Percentiles rank a stretch among this genome's conserved stretches.
phyloP scores from a whole-genome alignment of 768 basidiomycete species.

The Russula virescens region DNA sequence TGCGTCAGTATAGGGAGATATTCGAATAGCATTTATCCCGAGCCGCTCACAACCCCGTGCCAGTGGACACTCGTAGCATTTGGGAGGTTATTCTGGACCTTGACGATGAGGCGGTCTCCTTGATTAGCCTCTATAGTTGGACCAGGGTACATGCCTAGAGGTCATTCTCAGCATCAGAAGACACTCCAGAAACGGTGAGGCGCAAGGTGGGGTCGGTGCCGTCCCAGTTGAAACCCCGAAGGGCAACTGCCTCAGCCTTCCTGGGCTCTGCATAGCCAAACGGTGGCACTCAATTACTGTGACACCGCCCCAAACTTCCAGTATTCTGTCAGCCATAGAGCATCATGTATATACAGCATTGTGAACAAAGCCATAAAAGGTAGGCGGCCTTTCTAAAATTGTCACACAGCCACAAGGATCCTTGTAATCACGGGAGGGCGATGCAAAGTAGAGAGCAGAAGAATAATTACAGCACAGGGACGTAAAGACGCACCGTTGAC shows the following conservation, averaged over 20 bases:
- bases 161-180: not conserved
- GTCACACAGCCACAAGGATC: not conserved
- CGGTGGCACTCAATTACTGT: no score
- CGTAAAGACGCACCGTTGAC: slow-evolving; percentile 37
- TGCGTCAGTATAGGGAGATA: not conserved
- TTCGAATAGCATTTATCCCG: not conserved
- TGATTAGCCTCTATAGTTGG: slow-evolving; percentile 37
- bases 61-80: slow-evolving; percentile 35
- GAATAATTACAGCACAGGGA: not conserved
- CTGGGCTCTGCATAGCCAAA: no score
- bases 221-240: no score
- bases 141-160: slow-evolving; percentile 33
- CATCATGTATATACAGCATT: no score
- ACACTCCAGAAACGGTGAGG: not conserved
- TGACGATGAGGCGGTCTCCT: slow-evolving; percentile 34
- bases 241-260: no score
- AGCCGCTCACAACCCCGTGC: slow-evolving; percentile 32
- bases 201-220: not conserved
- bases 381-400: no score
- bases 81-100: slow-evolving; percentile 33
- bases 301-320: no score
- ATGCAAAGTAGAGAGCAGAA: no score
- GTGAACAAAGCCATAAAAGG: no score
- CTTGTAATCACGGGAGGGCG: not conserved
- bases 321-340: no score